phyloP scores from a whole-genome alignment of 352 stramenopile species.

The Pseudoperonospora humuli region DNA sequence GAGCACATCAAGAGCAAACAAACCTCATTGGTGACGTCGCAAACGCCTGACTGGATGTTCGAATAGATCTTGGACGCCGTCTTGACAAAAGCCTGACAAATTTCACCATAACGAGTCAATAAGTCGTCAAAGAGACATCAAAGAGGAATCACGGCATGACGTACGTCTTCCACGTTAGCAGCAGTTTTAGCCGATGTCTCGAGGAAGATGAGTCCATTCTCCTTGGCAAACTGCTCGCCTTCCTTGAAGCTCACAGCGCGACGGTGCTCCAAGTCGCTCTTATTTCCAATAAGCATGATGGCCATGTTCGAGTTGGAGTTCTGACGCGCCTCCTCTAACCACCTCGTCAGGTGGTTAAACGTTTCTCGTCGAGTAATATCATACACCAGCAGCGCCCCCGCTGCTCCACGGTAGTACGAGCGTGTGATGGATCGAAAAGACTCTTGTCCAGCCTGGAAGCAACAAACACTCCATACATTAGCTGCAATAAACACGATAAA shows the following conservation, averaged over 20 bases:
- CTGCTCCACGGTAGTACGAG: constrained; percentile 98
- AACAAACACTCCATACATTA: constrained; percentile 17
- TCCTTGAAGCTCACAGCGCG: constrained; percentile 96
- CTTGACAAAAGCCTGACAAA: constrained; percentile 88
- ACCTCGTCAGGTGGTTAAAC: constrained; percentile 98
- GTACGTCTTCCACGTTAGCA: constrained; percentile 97
- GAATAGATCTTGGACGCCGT: constrained; percentile 94
- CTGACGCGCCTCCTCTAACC: constrained; percentile 97
- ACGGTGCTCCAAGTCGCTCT: constrained; percentile 94
- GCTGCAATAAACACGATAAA: neutral
- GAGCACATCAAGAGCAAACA: neutral
- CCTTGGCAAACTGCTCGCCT: constrained; percentile 97
- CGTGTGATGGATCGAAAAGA: constrained; percentile 99
- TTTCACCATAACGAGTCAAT: constrained; percentile 1
- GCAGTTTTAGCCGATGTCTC: constrained; percentile 99
- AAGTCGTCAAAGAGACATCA: neutral
- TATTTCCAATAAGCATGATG: constrained; percentile 99
- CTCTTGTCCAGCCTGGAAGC: constrained; percentile 92
- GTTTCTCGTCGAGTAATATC: constrained; percentile 98
- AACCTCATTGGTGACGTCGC: constrained; percentile 92
- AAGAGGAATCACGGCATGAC: constrained; percentile 12
- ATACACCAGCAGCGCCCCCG: constrained; percentile 96
- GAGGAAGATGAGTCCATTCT: constrained; percentile 99
- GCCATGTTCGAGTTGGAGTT: constrained; percentile 99
- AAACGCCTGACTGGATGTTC: constrained; percentile 92